These are phyloP conservation scores for Teratosphaeria epicoccoides DNA, from an alignment of 2,329 filamentous ascomycete genomes.

Conservation along the genomic window DNA sequence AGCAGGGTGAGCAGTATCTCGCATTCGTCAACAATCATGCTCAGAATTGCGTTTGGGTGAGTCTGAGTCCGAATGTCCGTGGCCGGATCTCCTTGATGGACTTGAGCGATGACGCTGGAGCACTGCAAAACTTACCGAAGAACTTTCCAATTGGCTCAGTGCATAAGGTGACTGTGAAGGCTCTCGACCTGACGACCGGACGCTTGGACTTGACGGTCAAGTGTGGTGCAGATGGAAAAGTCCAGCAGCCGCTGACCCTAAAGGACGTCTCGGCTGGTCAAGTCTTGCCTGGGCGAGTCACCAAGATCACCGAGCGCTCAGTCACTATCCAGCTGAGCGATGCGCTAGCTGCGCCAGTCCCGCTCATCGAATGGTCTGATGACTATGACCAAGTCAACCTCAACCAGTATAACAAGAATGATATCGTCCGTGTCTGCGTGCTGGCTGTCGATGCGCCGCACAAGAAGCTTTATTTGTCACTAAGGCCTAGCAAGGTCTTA, in stretches of 20 bases:
- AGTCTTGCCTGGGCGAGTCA: constrained; percentile 72
- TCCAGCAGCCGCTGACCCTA: constrained; percentile 52
- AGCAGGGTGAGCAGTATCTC: constrained; percentile 59
- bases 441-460: constrained; percentile 70
- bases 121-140: constrained; percentile 61
- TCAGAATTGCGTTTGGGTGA: constrained; percentile 77
- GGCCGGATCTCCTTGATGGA: constrained; percentile 76
- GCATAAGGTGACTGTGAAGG: constrained; percentile 66
- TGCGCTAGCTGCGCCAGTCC: constrained; percentile 64
- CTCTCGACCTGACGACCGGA: constrained; percentile 60
- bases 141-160: constrained; percentile 89
- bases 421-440: constrained; percentile 78
- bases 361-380: constrained; percentile 74
- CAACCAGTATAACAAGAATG: constrained; percentile 66
- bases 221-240: constrained; percentile 17
- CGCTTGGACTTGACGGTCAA: constrained; percentile 61
- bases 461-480: constrained; percentile 73
- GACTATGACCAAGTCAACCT: constrained; percentile 75
- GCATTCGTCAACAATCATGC: constrained; percentile 87
- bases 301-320: constrained; percentile 73
- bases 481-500: constrained; percentile 76
- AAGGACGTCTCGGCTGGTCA: constrained; percentile 65
- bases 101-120: constrained; percentile 73
- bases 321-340: constrained; percentile 80
- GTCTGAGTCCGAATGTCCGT: constrained; percentile 75